phyloP scores from a whole-genome alignment of 192 early-diverging fungal species.

The Helicostylum pulchrum region DNA sequence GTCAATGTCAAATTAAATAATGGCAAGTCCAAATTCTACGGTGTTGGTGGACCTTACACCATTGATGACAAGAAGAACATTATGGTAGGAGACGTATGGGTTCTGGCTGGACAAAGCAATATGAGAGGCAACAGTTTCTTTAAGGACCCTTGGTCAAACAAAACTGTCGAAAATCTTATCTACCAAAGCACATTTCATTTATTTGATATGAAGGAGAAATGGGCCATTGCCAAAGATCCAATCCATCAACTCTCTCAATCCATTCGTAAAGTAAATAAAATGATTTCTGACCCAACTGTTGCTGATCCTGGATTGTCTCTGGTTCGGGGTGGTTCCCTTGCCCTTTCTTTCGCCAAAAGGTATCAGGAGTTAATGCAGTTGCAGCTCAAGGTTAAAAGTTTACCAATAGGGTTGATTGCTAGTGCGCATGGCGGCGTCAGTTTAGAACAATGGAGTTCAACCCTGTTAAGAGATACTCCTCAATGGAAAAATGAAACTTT shows the following conservation, averaged over 20 bases:
- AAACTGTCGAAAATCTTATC: background rate
- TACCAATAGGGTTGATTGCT: conserved; percentile 34
- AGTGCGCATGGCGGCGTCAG: conserved; percentile 34
- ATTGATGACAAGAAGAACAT: conserved; percentile 24
- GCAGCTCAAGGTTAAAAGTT: background rate
- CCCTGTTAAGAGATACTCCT: background rate
- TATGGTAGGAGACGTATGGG: conserved; percentile 36
- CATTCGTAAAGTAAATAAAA: conserved; percentile 22
- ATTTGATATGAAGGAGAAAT: conserved; percentile 27
- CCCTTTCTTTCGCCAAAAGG: conserved; percentile 10
- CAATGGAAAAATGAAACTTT: background rate
- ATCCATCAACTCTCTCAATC: conserved; percentile 20
- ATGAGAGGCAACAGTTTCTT: conserved; percentile 32
- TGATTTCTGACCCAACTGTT: conserved; percentile 28
- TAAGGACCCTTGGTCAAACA: background rate
- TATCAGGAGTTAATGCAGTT: background rate
- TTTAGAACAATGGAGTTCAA: conserved; percentile 23
- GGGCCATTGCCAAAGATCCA: conserved; percentile 26
- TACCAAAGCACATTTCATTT: background rate
- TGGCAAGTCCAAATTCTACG: background rate
- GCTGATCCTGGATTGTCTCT: conserved; percentile 11
- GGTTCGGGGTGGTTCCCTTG: conserved; percentile 20
- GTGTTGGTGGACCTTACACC: conserved; percentile 28
- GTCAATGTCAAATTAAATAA: background rate
- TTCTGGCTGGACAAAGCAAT: conserved; percentile 39